Evolutionary conservation across 176 grass and related monocot species (phyloP), one percentile per base, ranked within the genome.

Genomic region (Metroxylon sagu): DNA sequence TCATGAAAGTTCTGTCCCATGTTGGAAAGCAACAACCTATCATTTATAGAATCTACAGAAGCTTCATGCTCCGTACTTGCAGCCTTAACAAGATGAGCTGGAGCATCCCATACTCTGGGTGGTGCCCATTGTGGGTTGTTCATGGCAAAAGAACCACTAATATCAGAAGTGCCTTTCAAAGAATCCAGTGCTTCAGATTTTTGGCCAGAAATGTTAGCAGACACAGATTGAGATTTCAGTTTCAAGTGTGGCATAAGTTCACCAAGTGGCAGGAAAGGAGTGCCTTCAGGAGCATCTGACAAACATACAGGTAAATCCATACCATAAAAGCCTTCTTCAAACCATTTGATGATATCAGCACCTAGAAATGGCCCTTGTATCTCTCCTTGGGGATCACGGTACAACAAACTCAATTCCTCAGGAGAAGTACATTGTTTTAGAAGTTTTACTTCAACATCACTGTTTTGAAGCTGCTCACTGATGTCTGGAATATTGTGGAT

Each of bases 341-440:
- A 89, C 94, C 94, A 98, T 19, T 88, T 89, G 21, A 92, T 80
- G 49, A 98, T 93, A 52, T 93, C 88, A 57, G 78, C 75, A 60
- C 88, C 88, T 28, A 89, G 68, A 76, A 98, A 98, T 69, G 94
- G 88, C 30, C 94, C 94, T 60, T 98, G 94, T 56, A 92, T 76
- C 5, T 76, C 82, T 60, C 94, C 94, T 78, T 98, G 94, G 12
- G 94, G 94, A 73, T 98, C 94, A 66, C 72, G 74, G 73, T 98
- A 98, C 72, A 72, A 98, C 50, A 98, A 81, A 48, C 87, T 98
- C 67, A 98, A 64, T 19, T 98, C 88, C 60, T 98, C 88, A 50
- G 77, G 85, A 67, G 49, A 56, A 64, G 57, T 68, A 68, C 50
- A 57, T 50, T 71, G 73, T 49, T 48, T 64, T 50, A 76, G 25